A percentile compares a stretch with the other conserved stretches of the same genome.
These are phyloP conservation scores for Plasmodium yoelii DNA, from an alignment of 169 alveolate species.

Conservation along the genomic window DNA sequence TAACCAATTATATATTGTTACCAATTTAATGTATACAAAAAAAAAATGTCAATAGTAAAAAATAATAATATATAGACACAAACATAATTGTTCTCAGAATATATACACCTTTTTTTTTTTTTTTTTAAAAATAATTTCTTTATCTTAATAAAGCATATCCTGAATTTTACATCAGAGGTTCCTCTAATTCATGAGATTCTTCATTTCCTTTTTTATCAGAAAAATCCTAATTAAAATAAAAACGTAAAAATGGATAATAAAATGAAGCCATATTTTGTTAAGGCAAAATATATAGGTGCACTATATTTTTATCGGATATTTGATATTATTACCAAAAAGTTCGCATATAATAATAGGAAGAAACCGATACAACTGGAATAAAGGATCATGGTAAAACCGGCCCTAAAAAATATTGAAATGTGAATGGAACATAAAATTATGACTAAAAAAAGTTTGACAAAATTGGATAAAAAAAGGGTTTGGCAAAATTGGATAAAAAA, in stretches of 20 bases:
- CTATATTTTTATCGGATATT: not conserved
- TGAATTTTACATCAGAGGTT: conserved; percentile 29
- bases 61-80: not conserved
- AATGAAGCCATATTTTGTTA: conserved; percentile 11
- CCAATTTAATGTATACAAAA: not conserved
- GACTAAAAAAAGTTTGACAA: not conserved
- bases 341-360: conserved; percentile 77
- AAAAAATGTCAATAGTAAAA: not conserved
- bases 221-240: conserved; percentile 28
- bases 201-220: conserved; percentile 70
- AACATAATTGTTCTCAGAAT: too few species aligned
- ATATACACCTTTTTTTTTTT: not conserved
- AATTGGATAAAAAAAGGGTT: not conserved
- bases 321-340: conserved; percentile 68
- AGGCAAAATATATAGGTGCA: not conserved
- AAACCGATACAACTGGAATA: conserved; percentile 80
- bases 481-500: too few species aligned
- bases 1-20: not conserved
- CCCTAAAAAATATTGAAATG: conserved; percentile 64
- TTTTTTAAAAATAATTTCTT: not conserved
- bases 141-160: too few species aligned
- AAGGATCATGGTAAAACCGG: conserved; percentile 81
- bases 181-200: conserved; percentile 50
- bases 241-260: not conserved
- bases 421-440: not conserved